phyloP scores from a whole-genome alignment of 192 early-diverging fungal species.

The Tieghemiomyces parasiticus region DNA sequence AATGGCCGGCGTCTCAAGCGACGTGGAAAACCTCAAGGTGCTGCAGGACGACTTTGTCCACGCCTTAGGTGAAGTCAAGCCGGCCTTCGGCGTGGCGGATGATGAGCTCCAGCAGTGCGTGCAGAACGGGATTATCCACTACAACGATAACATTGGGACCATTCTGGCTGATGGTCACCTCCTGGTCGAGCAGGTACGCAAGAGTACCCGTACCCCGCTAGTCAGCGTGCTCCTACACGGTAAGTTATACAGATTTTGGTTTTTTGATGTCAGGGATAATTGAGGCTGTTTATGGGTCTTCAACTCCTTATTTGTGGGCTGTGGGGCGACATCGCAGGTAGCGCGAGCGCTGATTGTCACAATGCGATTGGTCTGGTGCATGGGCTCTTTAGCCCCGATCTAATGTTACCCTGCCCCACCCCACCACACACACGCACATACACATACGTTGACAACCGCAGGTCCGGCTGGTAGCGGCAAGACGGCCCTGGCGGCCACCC shows the following conservation, averaged over 20 bases:
- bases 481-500: conserved; percentile 89
- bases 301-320: no score
- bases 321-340: no score
- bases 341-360: no score
- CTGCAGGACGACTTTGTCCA: conserved; percentile 70
- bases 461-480: conserved; percentile 79
- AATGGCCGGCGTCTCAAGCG: conserved; percentile 59
- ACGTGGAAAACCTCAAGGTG: conserved; percentile 83
- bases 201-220: conserved; percentile 70
- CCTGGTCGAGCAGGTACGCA: conserved; percentile 57
- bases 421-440: no score
- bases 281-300: no score
- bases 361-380: no score
- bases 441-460: no score
- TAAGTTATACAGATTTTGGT: no score
- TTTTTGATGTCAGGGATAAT: no score
- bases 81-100: conserved; percentile 89
- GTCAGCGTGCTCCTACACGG: conserved; percentile 85
- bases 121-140: conserved; percentile 76
- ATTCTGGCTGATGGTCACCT: conserved; percentile 39
- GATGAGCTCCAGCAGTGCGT: conserved; percentile 77
- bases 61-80: conserved; percentile 83
- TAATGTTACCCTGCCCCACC: no score
- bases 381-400: no score
- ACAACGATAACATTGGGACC: conserved; percentile 38